These are phyloP conservation scores for Calonectria crousiana DNA, from an alignment of 2,329 filamentous ascomycete species.

Conservation along the genomic window DNA sequence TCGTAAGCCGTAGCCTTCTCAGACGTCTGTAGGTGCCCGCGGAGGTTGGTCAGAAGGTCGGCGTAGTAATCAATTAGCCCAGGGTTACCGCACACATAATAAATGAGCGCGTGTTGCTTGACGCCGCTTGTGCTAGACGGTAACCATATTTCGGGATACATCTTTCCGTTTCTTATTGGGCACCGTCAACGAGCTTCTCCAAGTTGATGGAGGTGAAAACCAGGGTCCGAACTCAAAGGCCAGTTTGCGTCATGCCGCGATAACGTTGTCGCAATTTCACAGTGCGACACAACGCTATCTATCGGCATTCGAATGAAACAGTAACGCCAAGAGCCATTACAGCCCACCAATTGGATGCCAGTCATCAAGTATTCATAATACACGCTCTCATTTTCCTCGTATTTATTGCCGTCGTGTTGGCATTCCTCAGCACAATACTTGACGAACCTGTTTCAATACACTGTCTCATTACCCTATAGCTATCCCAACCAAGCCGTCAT, in stretches of 20 bases:
- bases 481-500: not conserved
- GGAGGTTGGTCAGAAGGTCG: constrained; percentile 72
- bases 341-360: not conserved
- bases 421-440: too few species aligned
- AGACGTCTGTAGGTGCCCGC: constrained; percentile 62
- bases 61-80: constrained; percentile 81
- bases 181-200: not conserved
- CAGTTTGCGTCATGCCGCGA: not conserved
- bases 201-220: not conserved
- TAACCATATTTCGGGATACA: constrained; percentile 45
- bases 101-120: constrained; percentile 65
- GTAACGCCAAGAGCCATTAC: not conserved
- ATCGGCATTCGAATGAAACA: not conserved
- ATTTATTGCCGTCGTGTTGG: too few species aligned
- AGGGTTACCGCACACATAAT: constrained; percentile 82
- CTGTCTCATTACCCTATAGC: not conserved
- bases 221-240: not conserved
- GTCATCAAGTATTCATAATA: not conserved
- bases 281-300: not conserved
- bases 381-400: not conserved
- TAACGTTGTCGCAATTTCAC: not conserved
- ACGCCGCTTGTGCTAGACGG: constrained; percentile 42
- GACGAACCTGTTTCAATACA: not conserved
- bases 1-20: constrained; percentile 59
- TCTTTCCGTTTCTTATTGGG: constrained; percentile 14